Base-by-base conservation (phyloP, 2,329 filamentous ascomycete species). In the Chalaropsis thielavioides region DNA sequence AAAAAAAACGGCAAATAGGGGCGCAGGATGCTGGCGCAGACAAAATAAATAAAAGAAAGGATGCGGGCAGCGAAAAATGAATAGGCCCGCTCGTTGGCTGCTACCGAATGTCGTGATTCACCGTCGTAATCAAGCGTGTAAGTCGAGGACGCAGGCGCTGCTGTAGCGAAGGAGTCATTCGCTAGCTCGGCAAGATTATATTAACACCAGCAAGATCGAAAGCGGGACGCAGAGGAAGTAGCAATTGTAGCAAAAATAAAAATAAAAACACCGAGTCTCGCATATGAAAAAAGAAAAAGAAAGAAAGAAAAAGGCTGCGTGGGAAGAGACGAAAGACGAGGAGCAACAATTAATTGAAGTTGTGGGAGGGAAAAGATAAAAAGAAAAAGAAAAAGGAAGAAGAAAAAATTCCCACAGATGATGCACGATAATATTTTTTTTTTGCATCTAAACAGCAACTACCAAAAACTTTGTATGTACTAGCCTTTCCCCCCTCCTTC, bases 391-490 rank as follows among this genome's bases (percentile, higher is more conserved):
- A 22, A 51, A 24, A 31, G 27, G 27, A 35, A 19, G 27, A 35
- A 56, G 27, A 31, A 56, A 56, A 56, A 56, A 56, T 31, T 56
- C 13, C 27, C 27, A 56, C 24, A 27, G 51, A 56, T 56, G 51
- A 56, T 56, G 24, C 51, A 56, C 51, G 51, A 56, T 56, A 56
- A 31, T 56, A 56, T 56, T 56, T 56, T 56, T 56, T 56, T 56
- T 31, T 56, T 17, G 51, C 19, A 10, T 56, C 22, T 31, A 56
- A 56, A 35, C 24, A 56, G 51, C 51, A 56, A 56, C 51, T 56
- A 5, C 51, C 51, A 56, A 56, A 56, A 56, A 56, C 22, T 56
- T 31, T 56, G 51, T 56, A 56, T 11, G 51, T 56, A n/a, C 41
- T 43, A n/a, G 41, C 7, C 2, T 43, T 43, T 31, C 31, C 27